phyloP scores from a whole-genome alignment of 176 grass and related monocot genomes.

The Elaeis guineensis region DNA sequence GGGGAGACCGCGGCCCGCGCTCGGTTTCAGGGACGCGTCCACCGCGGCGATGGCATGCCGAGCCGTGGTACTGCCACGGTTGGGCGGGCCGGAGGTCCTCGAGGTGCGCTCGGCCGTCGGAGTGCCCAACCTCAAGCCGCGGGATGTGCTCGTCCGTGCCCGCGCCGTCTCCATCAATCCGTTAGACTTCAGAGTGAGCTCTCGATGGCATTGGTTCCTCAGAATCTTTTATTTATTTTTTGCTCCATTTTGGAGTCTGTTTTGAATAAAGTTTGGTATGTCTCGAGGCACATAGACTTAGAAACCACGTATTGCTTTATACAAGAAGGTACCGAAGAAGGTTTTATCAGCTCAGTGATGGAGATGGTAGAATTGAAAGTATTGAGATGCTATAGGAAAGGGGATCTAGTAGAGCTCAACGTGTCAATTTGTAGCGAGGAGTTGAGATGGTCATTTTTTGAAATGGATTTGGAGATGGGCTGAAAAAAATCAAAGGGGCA shows the following conservation, averaged over 20 bases:
- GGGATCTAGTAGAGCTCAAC: too few species aligned
- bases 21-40: conserved; percentile 15
- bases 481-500: too few species aligned
- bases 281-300: too few species aligned
- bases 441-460: too few species aligned
- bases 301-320: too few species aligned
- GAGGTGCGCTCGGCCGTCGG: conserved; percentile 48
- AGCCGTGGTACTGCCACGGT: conserved; percentile 77
- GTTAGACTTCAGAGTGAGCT: conserved; percentile 79
- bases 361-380: too few species aligned
- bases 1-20: conserved; percentile 16
- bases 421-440: too few species aligned
- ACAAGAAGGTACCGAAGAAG: too few species aligned
- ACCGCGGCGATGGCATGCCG: conserved; percentile 34
- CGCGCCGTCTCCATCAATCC: conserved; percentile 93
- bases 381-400: too few species aligned
- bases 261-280: neutral
- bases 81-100: conserved; percentile 80
- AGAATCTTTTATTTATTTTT: conserved; percentile 7
- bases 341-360: too few species aligned
- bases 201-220: neutral
- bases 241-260: neutral
- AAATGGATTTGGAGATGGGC: too few species aligned
- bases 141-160: conserved; percentile 76
- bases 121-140: conserved; percentile 74